Evolutionary conservation across 1,284 basidiomycete species (phyloP).

Genomic region (Polyporus tsugae): DNA sequence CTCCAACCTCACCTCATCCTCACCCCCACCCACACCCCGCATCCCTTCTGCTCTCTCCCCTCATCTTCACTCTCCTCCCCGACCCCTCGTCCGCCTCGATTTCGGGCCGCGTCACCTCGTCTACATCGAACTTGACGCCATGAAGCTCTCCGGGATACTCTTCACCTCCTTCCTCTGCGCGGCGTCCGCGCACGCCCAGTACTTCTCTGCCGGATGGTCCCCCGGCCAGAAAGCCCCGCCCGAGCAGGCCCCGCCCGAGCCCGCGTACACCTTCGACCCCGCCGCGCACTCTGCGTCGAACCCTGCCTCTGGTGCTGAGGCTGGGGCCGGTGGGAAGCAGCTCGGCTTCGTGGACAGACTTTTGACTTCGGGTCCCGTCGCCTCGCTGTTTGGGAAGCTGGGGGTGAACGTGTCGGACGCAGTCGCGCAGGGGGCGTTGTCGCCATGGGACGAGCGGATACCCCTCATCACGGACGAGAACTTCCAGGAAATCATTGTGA

Average conservation of each 20-base stretch:
- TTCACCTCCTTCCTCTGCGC: conserved; percentile 47
- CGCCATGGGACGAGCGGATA: conserved; percentile 74
- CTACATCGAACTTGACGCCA: conserved; percentile 39
- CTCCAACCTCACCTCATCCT: conserved; percentile 5
- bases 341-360: conserved; percentile 47
- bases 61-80: not conserved
- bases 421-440: conserved; percentile 50
- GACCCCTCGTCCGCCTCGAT: not conserved
- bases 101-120: conserved; percentile 10
- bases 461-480: conserved; percentile 80
- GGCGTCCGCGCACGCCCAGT: conserved; percentile 61
- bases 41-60: not conserved
- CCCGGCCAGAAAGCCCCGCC: conserved; percentile 66
- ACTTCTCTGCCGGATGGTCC: conserved; percentile 80
- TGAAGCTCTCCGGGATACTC: conserved; percentile 56
- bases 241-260: conserved; percentile 30
- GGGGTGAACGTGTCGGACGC: conserved; percentile 77
- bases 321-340: conserved; percentile 10
- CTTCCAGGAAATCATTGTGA: conserved; percentile 70
- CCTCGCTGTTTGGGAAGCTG: conserved; percentile 57
- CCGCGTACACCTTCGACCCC: conserved; percentile 35
- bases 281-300: conserved; percentile 17
- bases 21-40: not conserved
- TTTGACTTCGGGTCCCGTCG: conserved; percentile 59
- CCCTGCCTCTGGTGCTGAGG: conserved; percentile 23